phyloP scores from a whole-genome alignment of 164 flowering plant genomes.

The Vitis rotundifolia region DNA sequence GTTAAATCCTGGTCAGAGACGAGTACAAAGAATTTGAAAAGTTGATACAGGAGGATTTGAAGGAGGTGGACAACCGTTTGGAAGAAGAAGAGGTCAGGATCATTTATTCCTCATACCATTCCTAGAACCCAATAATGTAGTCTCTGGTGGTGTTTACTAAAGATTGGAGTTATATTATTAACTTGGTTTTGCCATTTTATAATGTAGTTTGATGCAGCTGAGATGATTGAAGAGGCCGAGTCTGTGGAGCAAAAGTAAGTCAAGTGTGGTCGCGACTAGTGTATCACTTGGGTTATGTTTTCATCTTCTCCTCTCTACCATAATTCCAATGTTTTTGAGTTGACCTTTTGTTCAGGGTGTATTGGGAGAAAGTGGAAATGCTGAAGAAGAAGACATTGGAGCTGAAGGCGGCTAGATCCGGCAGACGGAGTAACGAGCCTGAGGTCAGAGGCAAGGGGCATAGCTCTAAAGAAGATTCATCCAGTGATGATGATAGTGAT shows the following conservation, averaged over 20 bases:
- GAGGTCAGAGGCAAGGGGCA: conserved; percentile 31
- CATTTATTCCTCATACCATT: background rate
- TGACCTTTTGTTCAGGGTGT: conserved; percentile 39
- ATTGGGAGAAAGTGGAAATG: conserved; percentile 67
- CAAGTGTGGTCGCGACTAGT: background rate
- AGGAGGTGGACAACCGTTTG: conserved; percentile 79
- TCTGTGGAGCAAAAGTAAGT: conserved; percentile 76
- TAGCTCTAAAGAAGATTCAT: conserved; percentile 43
- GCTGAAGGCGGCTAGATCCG: conserved; percentile 51
- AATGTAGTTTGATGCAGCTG: conserved; percentile 93
- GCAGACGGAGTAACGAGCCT: conserved; percentile 21
- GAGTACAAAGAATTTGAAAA: conserved; percentile 93
- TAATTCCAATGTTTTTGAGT: background rate
- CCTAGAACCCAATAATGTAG: background rate
- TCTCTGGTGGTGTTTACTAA: background rate
- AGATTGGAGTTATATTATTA: background rate
- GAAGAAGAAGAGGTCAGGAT: conserved; percentile 91
- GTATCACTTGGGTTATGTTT: background rate
- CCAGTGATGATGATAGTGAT: conserved; percentile 64
- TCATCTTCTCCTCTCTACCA: background rate
- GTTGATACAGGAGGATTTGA: conserved; percentile 82
- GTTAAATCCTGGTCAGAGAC: conserved; percentile 49
- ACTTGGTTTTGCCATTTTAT: background rate
- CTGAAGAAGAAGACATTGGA: conserved; percentile 69
- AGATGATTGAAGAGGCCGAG: conserved; percentile 76